Evolutionary conservation across 768 basidiomycete species (phyloP).

Genomic region (Termitomyces heimii): DNA sequence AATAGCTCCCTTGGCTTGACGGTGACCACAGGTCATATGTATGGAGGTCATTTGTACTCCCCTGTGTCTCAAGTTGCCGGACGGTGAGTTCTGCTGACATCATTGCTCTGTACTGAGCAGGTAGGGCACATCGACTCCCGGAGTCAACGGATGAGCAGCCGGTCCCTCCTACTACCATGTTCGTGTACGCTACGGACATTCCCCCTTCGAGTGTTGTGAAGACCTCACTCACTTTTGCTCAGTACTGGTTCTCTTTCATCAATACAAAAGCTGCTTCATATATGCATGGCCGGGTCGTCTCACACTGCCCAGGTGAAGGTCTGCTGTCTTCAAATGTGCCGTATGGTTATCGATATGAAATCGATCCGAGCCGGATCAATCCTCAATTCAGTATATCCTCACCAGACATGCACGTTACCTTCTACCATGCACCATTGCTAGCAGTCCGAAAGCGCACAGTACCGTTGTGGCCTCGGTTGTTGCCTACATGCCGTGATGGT

Average conservation of each 20-base stretch:
- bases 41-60: neutral
- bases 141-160: no score
- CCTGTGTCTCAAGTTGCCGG: slow-evolving; percentile 9
- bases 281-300: no score
- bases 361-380: neutral
- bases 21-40: neutral
- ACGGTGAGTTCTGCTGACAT: neutral
- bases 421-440: neutral
- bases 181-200: no score
- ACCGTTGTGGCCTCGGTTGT: neutral
- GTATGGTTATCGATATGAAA: neutral
- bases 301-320: no score
- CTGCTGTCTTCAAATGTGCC: no score
- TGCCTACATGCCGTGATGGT: neutral
- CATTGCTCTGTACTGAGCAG: neutral
- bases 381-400: neutral
- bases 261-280: no score
- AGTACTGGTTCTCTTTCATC: no score
- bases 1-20: neutral
- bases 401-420: neutral
- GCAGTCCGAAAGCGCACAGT: neutral
- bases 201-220: no score
- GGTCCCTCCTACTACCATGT: no score
- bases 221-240: no score
- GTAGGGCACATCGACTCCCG: no score